Evolutionary conservation across 225 moss, liverwort and hornwort species (phyloP).

Genomic region (Physcomitrellopsis africana): DNA sequence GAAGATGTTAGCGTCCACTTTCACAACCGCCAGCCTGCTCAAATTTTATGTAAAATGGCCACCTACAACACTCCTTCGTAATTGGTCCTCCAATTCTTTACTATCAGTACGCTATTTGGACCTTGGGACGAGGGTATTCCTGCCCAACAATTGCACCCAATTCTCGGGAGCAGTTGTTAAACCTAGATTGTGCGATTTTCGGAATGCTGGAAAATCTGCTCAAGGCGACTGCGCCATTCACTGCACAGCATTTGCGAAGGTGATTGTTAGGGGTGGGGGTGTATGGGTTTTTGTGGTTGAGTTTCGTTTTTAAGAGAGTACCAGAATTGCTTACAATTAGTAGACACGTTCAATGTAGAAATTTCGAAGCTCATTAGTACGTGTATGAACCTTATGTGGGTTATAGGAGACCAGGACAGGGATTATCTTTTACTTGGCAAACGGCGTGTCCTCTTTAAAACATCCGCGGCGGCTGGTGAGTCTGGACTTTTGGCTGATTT

Average conservation of each 20-base stretch:
- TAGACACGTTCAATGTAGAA: not conserved
- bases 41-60: conserved; percentile 42
- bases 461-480: not conserved
- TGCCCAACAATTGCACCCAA: not conserved
- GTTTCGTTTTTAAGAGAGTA: too few relatives aligned
- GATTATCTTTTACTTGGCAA: not conserved
- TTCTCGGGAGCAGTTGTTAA: not conserved
- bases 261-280: not conserved
- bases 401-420: not conserved
- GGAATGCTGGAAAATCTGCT: not conserved
- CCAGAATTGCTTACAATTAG: too few relatives aligned
- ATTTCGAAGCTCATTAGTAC: not conserved
- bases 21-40: conserved; percentile 33
- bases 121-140: not conserved
- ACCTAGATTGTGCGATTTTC: not conserved
- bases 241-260: conserved; percentile 36
- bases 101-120: not conserved
- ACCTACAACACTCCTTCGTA: conserved; percentile 27
- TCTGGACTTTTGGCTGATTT: not conserved
- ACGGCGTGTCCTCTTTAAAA: not conserved
- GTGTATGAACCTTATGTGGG: not conserved
- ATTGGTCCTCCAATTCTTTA: conserved; percentile 5
- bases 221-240: conserved; percentile 21
- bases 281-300: too few relatives aligned
- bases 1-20: conserved; percentile 33